These are phyloP conservation scores for Raddia distichophylla DNA, from an alignment of 176 grass and related monocot genomes.

Conservation along the genomic window DNA sequence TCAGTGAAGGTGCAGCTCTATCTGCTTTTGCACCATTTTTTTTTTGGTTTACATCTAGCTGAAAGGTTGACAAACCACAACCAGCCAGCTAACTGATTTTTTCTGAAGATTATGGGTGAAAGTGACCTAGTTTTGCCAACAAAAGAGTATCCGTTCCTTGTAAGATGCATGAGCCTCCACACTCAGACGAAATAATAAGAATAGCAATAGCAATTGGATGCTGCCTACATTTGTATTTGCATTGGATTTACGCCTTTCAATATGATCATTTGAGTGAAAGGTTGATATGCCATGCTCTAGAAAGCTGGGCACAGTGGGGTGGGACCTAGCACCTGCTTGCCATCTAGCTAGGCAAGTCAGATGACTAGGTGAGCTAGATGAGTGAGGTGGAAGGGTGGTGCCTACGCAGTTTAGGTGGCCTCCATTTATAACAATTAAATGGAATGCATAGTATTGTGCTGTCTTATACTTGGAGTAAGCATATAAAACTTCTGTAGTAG, in stretches of 20 bases:
- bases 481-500: slow-evolving; percentile 18
- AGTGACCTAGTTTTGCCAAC: background rate
- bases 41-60: background rate
- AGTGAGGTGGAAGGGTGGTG: background rate
- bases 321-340: background rate
- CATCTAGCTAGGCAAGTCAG: background rate
- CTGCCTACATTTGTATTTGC: background rate
- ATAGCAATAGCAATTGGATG: background rate
- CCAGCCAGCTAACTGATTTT: background rate
- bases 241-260: background rate
- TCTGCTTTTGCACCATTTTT: slow-evolving; percentile 26
- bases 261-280: slow-evolving; percentile 2
- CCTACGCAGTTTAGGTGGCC: background rate
- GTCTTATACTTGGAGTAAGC: background rate
- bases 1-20: slow-evolving; percentile 37
- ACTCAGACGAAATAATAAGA: background rate
- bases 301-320: background rate
- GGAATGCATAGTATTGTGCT: background rate
- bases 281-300: background rate
- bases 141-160: background rate
- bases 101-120: background rate
- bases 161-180: background rate
- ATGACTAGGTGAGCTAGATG: background rate
- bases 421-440: background rate
- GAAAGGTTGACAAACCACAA: background rate